These are phyloP conservation scores for Metarhizium rileyi DNA, from an alignment of 2,329 filamentous ascomycete species.

Conservation along the genomic window DNA sequence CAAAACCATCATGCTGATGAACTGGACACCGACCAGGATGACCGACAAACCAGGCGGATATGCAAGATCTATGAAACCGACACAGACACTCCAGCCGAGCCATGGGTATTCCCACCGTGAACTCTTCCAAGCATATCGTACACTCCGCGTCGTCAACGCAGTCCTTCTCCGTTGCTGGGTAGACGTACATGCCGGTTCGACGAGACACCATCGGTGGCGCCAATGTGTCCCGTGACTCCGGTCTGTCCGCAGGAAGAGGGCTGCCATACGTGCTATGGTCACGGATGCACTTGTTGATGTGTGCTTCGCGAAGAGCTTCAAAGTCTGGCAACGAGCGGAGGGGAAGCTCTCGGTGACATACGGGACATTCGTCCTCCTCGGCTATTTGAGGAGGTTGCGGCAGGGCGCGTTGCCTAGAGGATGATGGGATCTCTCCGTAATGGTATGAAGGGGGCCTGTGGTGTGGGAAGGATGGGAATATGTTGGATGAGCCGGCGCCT, in stretches of 20 bases:
- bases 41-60: conserved; percentile 51
- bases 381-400: conserved; percentile 41
- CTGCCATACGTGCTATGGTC: conserved; percentile 41
- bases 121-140: conserved; percentile 59
- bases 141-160: conserved; percentile 59
- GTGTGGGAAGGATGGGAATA: conserved; percentile 17
- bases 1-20: conserved; percentile 54
- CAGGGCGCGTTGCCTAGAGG: conserved; percentile 27
- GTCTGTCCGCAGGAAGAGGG: conserved; percentile 17
- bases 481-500: conserved; percentile 10
- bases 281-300: conserved; percentile 49
- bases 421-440: conserved; percentile 20
- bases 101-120: conserved; percentile 52
- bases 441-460: conserved; percentile 20
- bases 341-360: conserved; percentile 65
- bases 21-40: conserved; percentile 56
- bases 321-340: conserved; percentile 42
- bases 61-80: conserved; percentile 52
- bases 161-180: conserved; percentile 57
- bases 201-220: conserved; percentile 27
- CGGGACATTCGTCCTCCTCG: conserved; percentile 72
- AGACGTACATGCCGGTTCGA: conserved; percentile 53
- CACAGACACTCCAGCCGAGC: conserved; percentile 58
- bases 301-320: conserved; percentile 44
- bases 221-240: conserved; percentile 10